These are phyloP conservation scores for Trichoderma sp. DNA, from an alignment of 2,329 filamentous ascomycete species.

Conservation along the genomic window DNA sequence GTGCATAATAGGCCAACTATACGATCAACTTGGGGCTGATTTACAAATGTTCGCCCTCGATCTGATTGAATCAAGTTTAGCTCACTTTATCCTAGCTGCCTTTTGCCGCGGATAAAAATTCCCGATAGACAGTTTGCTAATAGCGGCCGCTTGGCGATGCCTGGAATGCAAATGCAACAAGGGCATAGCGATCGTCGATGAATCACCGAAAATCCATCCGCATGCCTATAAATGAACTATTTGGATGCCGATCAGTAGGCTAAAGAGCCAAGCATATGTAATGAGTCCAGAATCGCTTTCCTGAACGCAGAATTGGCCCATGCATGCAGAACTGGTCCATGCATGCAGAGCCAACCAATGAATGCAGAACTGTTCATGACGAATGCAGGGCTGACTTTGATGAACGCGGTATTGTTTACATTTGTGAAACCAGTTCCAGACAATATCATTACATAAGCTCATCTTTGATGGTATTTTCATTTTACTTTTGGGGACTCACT, in stretches of 20 bases:
- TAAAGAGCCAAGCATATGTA: neutral
- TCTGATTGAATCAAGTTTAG: neutral
- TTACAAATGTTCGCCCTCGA: neutral
- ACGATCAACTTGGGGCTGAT: neutral
- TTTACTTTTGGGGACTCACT: neutral
- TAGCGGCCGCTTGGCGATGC: neutral
- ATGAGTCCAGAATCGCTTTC: neutral
- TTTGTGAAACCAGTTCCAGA: neutral
- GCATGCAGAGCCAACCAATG: neutral
- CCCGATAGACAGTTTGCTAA: neutral
- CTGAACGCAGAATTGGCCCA: neutral
- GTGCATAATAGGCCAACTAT: neutral
- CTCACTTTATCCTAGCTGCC: neutral
- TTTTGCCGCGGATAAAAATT: neutral
- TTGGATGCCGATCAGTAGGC: neutral
- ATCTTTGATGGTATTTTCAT: neutral
- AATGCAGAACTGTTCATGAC: neutral
- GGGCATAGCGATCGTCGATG: neutral
- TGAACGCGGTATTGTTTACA: neutral
- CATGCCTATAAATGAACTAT: neutral
- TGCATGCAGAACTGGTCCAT: neutral
- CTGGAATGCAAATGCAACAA: neutral
- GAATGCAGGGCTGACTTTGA: neutral
- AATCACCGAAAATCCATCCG: neutral
- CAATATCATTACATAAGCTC: neutral